Percentiles rank a stretch among this genome's conserved stretches.
These are phyloP conservation scores for Rubus idaeus DNA, from an alignment of 306 rosid species.

Conservation along the genomic window DNA sequence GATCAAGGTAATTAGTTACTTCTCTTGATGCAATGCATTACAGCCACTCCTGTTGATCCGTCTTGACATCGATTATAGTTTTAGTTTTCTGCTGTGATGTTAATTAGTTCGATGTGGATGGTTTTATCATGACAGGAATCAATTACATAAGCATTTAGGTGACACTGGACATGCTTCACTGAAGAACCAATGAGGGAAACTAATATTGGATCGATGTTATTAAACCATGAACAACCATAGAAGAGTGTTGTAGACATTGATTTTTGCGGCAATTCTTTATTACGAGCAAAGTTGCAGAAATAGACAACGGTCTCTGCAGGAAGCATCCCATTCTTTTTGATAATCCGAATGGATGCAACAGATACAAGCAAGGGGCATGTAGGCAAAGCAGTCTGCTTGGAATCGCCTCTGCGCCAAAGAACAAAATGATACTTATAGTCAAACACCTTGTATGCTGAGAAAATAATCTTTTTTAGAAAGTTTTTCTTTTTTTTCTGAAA, in stretches of 20 bases:
- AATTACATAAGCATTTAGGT: constrained; percentile 72
- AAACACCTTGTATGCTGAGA: background rate
- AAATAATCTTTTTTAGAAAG: background rate
- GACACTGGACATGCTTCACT: constrained; percentile 77
- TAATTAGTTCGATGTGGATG: constrained; percentile 11
- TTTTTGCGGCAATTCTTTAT: background rate
- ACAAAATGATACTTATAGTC: background rate
- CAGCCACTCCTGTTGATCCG: background rate
- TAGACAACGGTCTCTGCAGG: background rate
- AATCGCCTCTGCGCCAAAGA: too few species aligned
- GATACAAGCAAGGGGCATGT: background rate
- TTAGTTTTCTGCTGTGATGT: background rate
- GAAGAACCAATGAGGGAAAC: constrained; percentile 45
- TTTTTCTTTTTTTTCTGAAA: background rate
- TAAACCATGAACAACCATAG: background rate
- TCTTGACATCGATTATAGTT: background rate
- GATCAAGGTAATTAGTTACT: constrained; percentile 57
- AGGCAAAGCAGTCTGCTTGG: background rate
- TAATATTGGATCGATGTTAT: background rate
- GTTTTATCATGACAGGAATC: constrained; percentile 58
- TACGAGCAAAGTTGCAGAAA: constrained; percentile 1
- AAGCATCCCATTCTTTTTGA: background rate
- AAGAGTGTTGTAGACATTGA: background rate
- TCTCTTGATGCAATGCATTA: background rate
- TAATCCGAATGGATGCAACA: background rate